A percentile compares a stretch with the other conserved stretches of the same genome.
Conservation (phyloP, 2,329 filamentous ascomycete genomes). For the Sarocladium strictum region DNA sequence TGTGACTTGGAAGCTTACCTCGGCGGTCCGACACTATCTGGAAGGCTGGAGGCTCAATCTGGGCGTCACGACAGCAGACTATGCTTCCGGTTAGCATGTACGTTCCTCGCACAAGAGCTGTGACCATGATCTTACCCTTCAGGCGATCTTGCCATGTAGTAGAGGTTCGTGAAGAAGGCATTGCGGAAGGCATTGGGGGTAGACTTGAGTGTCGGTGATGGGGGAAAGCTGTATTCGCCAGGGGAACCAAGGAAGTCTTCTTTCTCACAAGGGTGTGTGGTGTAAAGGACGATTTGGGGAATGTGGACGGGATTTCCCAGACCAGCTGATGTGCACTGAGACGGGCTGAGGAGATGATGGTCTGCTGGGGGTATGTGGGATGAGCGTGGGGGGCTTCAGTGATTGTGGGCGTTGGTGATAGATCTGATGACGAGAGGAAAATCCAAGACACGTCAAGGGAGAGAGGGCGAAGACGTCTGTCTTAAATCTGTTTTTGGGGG, state of each 20-base stretch:
- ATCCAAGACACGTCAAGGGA: neutral
- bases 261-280: too few relatives aligned
- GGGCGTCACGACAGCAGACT: constrained; percentile 49
- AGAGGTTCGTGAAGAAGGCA: constrained; percentile 7
- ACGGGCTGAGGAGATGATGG: neutral
- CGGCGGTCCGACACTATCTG: constrained; percentile 64
- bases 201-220: neutral
- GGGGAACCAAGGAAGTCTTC: too few relatives aligned
- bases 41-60: constrained; percentile 48
- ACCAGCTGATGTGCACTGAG: neutral
- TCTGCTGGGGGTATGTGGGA: neutral
- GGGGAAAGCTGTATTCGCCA: too few relatives aligned
- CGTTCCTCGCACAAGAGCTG: too few relatives aligned
- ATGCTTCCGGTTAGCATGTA: too few relatives aligned
- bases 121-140: constrained; percentile 35
- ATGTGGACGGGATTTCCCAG: neutral
- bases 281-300: neutral
- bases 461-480: neutral
- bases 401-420: neutral
- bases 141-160: constrained; percentile 44
- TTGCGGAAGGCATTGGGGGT: neutral
- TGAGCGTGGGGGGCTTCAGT: neutral
- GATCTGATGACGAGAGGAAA: constrained; percentile 6
- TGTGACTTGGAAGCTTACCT: constrained; percentile 37
- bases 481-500: constrained; percentile 1